Base-by-base conservation (phyloP, 805 yeast species). In the Candida railenensis region DNA sequence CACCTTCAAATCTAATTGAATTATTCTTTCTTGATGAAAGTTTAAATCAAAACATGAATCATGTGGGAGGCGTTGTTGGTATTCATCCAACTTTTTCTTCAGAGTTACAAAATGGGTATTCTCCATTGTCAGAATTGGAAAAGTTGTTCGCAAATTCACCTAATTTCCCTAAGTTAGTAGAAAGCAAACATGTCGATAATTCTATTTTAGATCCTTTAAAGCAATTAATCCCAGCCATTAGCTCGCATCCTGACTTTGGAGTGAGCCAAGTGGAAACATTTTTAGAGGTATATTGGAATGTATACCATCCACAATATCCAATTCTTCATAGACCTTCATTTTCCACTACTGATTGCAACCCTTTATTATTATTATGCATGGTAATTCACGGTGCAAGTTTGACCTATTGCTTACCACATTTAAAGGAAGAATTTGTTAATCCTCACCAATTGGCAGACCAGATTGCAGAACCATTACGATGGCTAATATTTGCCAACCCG, bases 401-500 rank as follows among this genome's bases (percentile, higher is more conserved):
- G 56, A 60, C 61, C 45, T 54, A 52, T 56, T 53, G 70, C 57
- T 44, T 68, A 43, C 44, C 65, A 49, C 32, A 15, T 33, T 22
- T 49, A 51, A 48, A 52, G 58, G 34, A 52, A 4, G 3, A 16
- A 9, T 43, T 53, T 36, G 21, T 44, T 3, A 37, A 53, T 40
- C 52, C 62, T 22, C 63, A 61, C 39, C 58, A 59, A 32, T 62
- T 80, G 43, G 78, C 81, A 9, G 67, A 69, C 50, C 58, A 59
- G 46, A 76, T 82, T 8, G 80, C 82, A 1, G 73, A 61, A 40
- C 84, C 92, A 0, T 61, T 88, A 22, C 65, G 96, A 43, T 85
- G 87, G 80, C 65, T 79, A 20, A 73, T 89, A 3, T 87, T 88
- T 58, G 76, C 85, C 21, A 76, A 81, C 37, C 77, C 78, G 2